phyloP scores from a whole-genome alignment of 306 rosid species.

The Canavalia ensiformis region DNA sequence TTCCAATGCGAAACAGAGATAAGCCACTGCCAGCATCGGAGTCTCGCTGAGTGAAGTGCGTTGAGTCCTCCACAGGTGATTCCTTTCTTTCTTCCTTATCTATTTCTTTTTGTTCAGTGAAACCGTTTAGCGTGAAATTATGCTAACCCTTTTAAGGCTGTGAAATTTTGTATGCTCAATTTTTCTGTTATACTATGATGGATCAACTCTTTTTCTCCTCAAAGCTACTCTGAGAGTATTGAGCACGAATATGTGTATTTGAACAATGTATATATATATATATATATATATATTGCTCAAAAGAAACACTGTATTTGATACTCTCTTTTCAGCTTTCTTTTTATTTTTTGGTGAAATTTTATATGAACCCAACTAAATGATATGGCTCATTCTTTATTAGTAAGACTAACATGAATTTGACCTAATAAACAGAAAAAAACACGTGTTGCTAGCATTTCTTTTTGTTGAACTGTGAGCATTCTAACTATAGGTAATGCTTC shows the following conservation, averaged over 20 bases:
- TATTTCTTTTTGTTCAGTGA: neutral
- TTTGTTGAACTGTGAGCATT: neutral
- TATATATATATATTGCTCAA: neutral
- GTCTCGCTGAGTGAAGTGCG: neutral
- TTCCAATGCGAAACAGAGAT: neutral
- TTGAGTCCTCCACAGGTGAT: slow-evolving; percentile 6
- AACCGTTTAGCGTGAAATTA: neutral
- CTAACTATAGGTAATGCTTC: neutral
- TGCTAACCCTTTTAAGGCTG: neutral
- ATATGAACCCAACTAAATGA: neutral
- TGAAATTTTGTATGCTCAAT: neutral
- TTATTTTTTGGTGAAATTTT: neutral
- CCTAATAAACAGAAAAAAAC: neutral
- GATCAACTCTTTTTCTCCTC: neutral
- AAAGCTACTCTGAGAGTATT: neutral
- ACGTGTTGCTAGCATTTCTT: neutral
- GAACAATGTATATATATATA: neutral
- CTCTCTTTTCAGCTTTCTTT: neutral
- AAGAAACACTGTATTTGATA: neutral
- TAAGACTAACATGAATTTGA: neutral
- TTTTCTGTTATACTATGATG: neutral
- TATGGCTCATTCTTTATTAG: neutral
- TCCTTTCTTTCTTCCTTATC: neutral
- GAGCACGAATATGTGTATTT: neutral
- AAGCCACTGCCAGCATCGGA: neutral